Evolutionary conservation across 2,329 filamentous ascomycete species (phyloP).

Genomic region (Colletotrichum echinochloae): DNA sequence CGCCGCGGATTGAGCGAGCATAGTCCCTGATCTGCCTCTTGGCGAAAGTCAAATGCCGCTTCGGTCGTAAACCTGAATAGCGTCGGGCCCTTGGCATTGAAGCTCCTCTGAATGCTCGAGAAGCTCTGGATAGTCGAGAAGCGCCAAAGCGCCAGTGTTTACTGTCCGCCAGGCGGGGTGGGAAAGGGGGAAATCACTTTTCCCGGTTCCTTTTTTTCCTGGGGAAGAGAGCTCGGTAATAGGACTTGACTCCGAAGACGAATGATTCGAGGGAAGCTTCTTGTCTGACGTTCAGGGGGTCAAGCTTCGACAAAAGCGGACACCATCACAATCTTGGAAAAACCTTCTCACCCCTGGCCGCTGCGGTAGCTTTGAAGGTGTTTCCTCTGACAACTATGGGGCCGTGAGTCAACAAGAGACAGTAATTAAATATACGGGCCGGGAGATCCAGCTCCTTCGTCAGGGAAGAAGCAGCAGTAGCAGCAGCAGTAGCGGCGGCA

Average conservation of each 20-base stretch:
- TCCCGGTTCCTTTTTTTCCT: no score
- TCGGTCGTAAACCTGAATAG: no score
- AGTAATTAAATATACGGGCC: background rate
- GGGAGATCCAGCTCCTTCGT: slow-evolving; percentile 23
- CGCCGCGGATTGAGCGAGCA: background rate
- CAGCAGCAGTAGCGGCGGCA: slow-evolving; percentile 1
- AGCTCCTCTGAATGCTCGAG: no score
- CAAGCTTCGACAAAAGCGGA: slow-evolving; percentile 10
- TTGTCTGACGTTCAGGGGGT: slow-evolving; percentile 6
- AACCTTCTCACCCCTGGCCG: background rate
- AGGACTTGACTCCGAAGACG: background rate
- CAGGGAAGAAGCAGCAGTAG: slow-evolving; percentile 6
- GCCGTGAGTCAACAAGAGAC: no score
- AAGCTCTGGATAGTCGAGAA: no score
- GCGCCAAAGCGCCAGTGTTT: background rate
- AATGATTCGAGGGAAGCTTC: background rate
- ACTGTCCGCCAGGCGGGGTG: background rate
- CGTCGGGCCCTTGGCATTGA: background rate
- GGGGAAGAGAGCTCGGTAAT: background rate
- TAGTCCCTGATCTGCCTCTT: background rate
- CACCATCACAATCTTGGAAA: background rate
- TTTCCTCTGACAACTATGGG: background rate
- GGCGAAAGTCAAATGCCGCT: background rate
- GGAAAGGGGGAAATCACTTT: background rate
- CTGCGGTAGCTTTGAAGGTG: background rate